Evolutionary conservation across 768 basidiomycete species (phyloP).

Genomic region (Mycena filopes): DNA sequence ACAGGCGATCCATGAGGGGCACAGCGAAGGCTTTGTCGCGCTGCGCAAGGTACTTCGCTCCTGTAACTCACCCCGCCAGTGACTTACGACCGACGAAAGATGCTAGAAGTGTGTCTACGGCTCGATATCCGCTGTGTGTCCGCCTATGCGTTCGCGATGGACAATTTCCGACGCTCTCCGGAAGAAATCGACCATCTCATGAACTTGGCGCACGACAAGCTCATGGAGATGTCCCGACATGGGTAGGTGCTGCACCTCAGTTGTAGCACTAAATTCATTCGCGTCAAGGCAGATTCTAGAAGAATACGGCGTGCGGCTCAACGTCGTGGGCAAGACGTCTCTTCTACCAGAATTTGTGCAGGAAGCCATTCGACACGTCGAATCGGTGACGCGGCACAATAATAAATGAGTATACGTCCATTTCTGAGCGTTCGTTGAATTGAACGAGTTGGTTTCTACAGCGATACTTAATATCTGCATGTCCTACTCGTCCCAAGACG

Average conservation of each 20-base stretch:
- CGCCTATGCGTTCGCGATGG: conserved; percentile 98
- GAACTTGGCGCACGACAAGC: conserved; percentile 80
- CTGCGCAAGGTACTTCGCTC: conserved; percentile 72
- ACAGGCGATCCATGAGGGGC: conserved; percentile 79
- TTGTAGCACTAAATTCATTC: background rate
- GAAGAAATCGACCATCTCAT: conserved; percentile 92
- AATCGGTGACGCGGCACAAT: conserved; percentile 80
- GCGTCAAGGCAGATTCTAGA: conserved; percentile 77
- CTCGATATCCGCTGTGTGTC: conserved; percentile 87
- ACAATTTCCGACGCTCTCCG: conserved; percentile 91
- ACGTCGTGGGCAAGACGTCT: conserved; percentile 78
- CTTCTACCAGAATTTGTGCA: conserved; percentile 86
- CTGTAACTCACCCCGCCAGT: background rate
- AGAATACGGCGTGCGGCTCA: conserved; percentile 83
- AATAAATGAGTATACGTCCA: conserved; percentile 59
- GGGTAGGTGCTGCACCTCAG: conserved; percentile 66
- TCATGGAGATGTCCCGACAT: conserved; percentile 80
- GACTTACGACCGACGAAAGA: conserved; percentile 52
- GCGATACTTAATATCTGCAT: conserved; percentile 92
- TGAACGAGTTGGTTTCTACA: conserved; percentile 50
- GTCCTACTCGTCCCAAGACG: conserved; percentile 92
- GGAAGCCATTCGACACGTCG: conserved; percentile 73
- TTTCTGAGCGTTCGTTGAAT: background rate
- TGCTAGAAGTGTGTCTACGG: conserved; percentile 85
- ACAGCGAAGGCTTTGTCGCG: conserved; percentile 85